These are phyloP conservation scores for Populus hybrid DNA, from an alignment of 441 rosid genomes.

Conservation along the genomic window DNA sequence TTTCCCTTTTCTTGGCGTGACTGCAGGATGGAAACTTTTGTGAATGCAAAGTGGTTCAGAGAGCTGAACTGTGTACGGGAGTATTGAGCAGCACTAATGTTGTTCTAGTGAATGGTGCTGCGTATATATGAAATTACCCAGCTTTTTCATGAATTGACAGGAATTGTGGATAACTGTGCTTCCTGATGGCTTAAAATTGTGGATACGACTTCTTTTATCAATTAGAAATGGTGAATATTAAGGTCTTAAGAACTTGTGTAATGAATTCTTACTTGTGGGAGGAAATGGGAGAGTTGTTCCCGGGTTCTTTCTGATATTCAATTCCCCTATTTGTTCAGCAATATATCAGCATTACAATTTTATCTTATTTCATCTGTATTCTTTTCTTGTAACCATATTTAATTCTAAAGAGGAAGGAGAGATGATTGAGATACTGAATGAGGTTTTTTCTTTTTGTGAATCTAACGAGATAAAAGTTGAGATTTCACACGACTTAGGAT, in stretches of 20 bases:
- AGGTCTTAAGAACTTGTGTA: conserved; percentile 14
- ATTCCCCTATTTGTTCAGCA: background rate
- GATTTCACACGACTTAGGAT: no score
- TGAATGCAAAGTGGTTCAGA: conserved; percentile 23
- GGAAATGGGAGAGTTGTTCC: conserved; percentile 21
- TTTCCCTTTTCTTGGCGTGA: background rate
- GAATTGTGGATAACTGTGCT: conserved; percentile 29
- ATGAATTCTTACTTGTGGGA: conserved; percentile 3
- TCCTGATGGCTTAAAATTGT: conserved; percentile 24
- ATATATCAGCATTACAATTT: background rate
- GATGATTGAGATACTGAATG: no score
- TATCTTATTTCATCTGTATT: no score
- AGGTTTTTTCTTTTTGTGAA: no score
- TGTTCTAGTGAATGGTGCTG: conserved; percentile 13
- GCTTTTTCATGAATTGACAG: conserved; percentile 22
- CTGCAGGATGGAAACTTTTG: conserved; percentile 60
- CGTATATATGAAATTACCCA: background rate
- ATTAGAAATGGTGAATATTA: conserved; percentile 20
- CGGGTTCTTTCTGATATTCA: conserved; percentile 16
- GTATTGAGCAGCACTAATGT: conserved; percentile 17
- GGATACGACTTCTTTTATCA: conserved; percentile 21
- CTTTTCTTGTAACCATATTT: no score
- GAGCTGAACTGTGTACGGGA: background rate
- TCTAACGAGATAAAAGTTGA: no score
- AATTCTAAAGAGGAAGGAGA: no score